These are phyloP conservation scores for Fusarium aywerte DNA, from an alignment of 2,329 filamentous ascomycete genomes.

Conservation along the genomic window DNA sequence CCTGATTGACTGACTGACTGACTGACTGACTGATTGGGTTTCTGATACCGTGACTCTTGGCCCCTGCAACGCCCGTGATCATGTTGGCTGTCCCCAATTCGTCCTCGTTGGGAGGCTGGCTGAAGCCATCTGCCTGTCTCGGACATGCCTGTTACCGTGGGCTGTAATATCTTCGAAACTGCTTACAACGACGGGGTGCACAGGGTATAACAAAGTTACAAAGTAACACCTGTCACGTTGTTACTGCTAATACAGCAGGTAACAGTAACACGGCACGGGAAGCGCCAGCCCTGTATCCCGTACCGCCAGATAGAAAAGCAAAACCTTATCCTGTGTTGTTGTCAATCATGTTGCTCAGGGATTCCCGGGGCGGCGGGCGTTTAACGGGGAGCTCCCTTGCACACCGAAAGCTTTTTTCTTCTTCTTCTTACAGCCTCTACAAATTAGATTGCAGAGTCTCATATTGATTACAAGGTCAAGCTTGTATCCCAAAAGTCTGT, in stretches of 20 bases:
- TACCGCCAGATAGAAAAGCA: slow-evolving; percentile 2
- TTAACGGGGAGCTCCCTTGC: slow-evolving; percentile 32
- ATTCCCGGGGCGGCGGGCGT: not conserved
- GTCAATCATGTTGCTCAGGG: slow-evolving; percentile 26
- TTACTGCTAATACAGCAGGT: not conserved
- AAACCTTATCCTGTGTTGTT: slow-evolving; percentile 20
- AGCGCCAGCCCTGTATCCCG: not conserved
- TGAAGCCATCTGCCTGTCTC: slow-evolving; percentile 40
- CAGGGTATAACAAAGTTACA: slow-evolving; percentile 12
- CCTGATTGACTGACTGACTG: slow-evolving; percentile 22
- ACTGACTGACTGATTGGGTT: slow-evolving; percentile 5
- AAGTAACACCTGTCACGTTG: not conserved
- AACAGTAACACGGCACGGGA: slow-evolving; percentile 4
- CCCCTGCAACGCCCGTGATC: slow-evolving; percentile 18
- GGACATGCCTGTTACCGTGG: slow-evolving; percentile 22
- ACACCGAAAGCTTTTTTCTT: not conserved
- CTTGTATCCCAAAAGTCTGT: slow-evolving; percentile 19
- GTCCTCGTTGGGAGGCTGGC: slow-evolving; percentile 16
- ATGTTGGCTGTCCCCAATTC: slow-evolving; percentile 8
- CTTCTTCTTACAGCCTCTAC: not conserved
- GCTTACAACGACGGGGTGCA: slow-evolving; percentile 33
- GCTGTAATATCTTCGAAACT: slow-evolving; percentile 23
- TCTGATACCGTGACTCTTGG: not conserved
- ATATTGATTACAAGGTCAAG: slow-evolving; percentile 9
- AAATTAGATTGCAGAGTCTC: slow-evolving; percentile 28